phyloP scores from a whole-genome alignment of 768 basidiomycete species.

The Trametes cubensis region DNA sequence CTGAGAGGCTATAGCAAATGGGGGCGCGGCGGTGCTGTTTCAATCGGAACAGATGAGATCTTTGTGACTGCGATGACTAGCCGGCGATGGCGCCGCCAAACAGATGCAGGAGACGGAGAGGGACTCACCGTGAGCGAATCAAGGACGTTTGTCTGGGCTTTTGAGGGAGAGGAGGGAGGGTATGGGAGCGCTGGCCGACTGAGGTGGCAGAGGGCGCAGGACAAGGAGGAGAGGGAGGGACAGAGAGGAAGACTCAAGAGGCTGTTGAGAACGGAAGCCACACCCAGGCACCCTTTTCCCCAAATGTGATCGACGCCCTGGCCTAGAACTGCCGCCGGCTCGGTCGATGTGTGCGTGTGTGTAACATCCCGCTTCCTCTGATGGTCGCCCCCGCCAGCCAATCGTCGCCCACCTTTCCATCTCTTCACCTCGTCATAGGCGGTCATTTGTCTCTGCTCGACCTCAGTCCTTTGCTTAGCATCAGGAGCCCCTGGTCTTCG shows the following conservation, averaged over 20 bases:
- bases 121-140: not conserved
- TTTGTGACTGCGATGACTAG: constrained; percentile 3
- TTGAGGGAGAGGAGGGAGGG: not conserved
- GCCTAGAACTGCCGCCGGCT: constrained; percentile 1
- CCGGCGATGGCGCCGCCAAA: not conserved
- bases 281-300: constrained; percentile 3
- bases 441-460: not conserved
- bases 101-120: not conserved
- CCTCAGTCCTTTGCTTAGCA: too few species aligned
- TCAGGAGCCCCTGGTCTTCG: too few species aligned
- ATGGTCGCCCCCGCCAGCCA: constrained; percentile 1
- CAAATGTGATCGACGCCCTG: constrained; percentile 8
- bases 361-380: not conserved
- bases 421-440: not conserved
- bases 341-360: constrained; percentile 1
- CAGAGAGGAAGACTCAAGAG: not conserved
- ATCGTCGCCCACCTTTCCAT: not conserved
- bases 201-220: constrained; percentile 5
- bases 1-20: not conserved
- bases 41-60: constrained; percentile 18
- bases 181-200: not conserved
- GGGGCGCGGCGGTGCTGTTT: constrained; percentile 18
- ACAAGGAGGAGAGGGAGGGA: not conserved
- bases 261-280: not conserved
- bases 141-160: not conserved